These are phyloP conservation scores for Leucosporidium yakuticum DNA, from an alignment of 768 basidiomycete genomes.

Conservation along the genomic window DNA sequence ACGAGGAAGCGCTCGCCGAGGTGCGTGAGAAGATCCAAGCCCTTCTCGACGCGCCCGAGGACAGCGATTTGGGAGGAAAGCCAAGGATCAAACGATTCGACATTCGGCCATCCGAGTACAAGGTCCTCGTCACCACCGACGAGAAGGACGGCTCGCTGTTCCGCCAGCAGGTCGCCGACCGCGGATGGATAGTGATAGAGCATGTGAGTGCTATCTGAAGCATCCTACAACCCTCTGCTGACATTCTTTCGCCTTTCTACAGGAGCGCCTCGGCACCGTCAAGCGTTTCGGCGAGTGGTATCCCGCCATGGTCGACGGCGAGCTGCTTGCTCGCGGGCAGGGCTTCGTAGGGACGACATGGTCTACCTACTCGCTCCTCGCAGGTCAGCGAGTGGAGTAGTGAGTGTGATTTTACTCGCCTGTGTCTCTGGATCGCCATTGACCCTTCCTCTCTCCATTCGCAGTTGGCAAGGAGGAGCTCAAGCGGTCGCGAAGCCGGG, in stretches of 20 bases:
- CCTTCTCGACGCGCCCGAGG: slow-evolving; percentile 11
- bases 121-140: slow-evolving; percentile 32
- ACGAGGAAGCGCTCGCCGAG: slow-evolving; percentile 15
- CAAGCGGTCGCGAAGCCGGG: too few relatives aligned
- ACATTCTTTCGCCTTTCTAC: too few relatives aligned
- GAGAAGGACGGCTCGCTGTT: slow-evolving; percentile 20
- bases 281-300: too few relatives aligned
- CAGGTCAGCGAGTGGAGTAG: slow-evolving; percentile 25
- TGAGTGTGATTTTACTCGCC: neutral
- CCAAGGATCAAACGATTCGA: neutral
- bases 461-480: too few relatives aligned
- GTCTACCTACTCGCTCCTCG: slow-evolving; percentile 22
- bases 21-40: slow-evolving; percentile 6
- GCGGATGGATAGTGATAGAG: slow-evolving; percentile 30
- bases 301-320: slow-evolving; percentile 20
- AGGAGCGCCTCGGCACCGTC: too few relatives aligned
- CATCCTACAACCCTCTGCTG: neutral
- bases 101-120: slow-evolving; percentile 1
- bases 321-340: slow-evolving; percentile 18
- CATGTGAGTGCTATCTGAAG: slow-evolving; percentile 11
- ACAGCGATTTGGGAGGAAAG: slow-evolving; percentile 1
- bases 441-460: too few relatives aligned
- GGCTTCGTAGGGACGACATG: slow-evolving; percentile 20
- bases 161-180: slow-evolving; percentile 3
- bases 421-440: too few relatives aligned